Evolutionary conservation across 371 early-diverging fungal genomes (phyloP).

Genomic region (Mucor velutinosus): DNA sequence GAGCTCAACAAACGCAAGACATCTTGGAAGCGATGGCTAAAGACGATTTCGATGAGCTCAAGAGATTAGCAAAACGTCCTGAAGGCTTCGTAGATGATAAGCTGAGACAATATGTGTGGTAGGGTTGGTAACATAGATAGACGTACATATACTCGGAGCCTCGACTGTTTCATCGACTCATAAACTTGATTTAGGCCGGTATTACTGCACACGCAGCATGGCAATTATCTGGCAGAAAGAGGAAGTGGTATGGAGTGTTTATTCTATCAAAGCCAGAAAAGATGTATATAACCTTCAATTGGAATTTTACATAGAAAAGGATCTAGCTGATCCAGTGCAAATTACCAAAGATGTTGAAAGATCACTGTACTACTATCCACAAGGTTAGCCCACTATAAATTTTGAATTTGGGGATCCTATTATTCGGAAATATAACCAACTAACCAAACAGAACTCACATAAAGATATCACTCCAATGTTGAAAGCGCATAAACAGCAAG

Average conservation of each 20-base stretch:
- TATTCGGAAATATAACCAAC: not conserved
- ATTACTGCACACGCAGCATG: slow-evolving; percentile 55
- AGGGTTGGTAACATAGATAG: slow-evolving; percentile 12
- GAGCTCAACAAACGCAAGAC: slow-evolving; percentile 31
- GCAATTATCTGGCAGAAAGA: slow-evolving; percentile 51
- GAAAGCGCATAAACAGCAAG: slow-evolving; percentile 52
- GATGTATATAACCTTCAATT: not conserved
- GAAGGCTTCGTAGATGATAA: slow-evolving; percentile 45
- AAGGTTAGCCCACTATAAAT: slow-evolving; percentile 28
- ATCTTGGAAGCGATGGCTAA: slow-evolving; percentile 36
- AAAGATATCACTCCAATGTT: slow-evolving; percentile 47
- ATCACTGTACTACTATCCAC: slow-evolving; percentile 55
- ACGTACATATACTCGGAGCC: not conserved
- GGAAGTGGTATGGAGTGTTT: slow-evolving; percentile 39
- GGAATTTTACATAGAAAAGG: slow-evolving; percentile 33
- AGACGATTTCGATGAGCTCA: slow-evolving; percentile 33
- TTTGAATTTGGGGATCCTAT: not conserved
- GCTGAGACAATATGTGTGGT: slow-evolving; percentile 46
- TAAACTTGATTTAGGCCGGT: slow-evolving; percentile 37
- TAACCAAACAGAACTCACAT: not conserved
- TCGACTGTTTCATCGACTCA: not conserved
- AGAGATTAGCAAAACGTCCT: slow-evolving; percentile 33
- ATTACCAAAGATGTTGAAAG: slow-evolving; percentile 54
- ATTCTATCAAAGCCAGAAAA: not conserved
- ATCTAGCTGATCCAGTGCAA: slow-evolving; percentile 50